These are phyloP conservation scores for Lolium perenne DNA, from an alignment of 176 grass and related monocot genomes.

Conservation along the genomic window DNA sequence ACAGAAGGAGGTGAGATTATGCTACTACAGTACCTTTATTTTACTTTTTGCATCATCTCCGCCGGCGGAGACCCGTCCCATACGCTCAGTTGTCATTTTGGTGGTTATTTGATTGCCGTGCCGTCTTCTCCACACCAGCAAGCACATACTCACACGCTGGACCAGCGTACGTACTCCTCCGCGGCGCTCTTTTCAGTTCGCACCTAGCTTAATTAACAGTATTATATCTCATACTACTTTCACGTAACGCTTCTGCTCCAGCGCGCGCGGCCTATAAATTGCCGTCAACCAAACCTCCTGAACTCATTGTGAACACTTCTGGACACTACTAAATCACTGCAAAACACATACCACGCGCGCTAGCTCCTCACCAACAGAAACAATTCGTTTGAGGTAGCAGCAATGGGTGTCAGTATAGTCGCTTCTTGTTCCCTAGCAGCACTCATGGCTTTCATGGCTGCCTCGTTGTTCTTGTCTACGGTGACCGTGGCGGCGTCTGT, in stretches of 20 bases:
- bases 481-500: background rate
- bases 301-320: background rate
- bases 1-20: no score
- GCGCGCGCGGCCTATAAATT: constrained; percentile 21
- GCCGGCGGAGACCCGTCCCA: background rate
- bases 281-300: background rate
- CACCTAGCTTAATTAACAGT: background rate
- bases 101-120: background rate
- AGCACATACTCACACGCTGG: constrained; percentile 36
- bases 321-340: no score
- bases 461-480: background rate
- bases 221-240: background rate
- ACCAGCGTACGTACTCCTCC: constrained; percentile 20
- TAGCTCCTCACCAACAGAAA: no score
- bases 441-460: background rate
- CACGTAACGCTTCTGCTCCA: background rate
- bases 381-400: background rate
- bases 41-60: no score
- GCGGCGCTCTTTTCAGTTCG: background rate
- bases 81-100: background rate
- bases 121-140: constrained; percentile 1
- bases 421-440: background rate
- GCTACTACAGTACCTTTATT: no score
- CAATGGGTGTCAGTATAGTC: background rate
- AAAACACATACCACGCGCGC: no score